A percentile compares a stretch with the other conserved stretches of the same genome.
phyloP scores from a whole-genome alignment of 2,329 filamentous ascomycete genomes.

The Hypoxylon sp. region DNA sequence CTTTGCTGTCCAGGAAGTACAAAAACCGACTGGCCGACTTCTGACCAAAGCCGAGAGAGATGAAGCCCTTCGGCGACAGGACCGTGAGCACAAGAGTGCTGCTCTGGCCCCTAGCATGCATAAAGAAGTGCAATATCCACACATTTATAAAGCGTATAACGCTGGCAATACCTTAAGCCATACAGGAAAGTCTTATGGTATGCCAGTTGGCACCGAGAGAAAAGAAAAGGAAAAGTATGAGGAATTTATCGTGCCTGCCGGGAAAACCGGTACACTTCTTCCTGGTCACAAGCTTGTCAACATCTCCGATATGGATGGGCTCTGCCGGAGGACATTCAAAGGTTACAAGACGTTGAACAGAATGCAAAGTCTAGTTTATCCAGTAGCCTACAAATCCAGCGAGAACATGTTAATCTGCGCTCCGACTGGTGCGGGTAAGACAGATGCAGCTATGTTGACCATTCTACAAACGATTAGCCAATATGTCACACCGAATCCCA shows the following conservation, averaged over 20 bases:
- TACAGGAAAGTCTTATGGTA: slow-evolving; percentile 82
- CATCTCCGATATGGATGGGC: slow-evolving; percentile 86
- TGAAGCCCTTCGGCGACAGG: slow-evolving; percentile 79
- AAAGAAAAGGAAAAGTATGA: slow-evolving; percentile 84
- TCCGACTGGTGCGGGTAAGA: slow-evolving; percentile 98
- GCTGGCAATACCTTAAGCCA: slow-evolving; percentile 88
- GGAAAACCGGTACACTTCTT: slow-evolving; percentile 79
- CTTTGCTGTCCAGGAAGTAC: slow-evolving; percentile 53
- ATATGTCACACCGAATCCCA: slow-evolving; percentile 83
- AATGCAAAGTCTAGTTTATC: slow-evolving; percentile 98
- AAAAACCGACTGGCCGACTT: slow-evolving; percentile 65
- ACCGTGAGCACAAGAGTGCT: slow-evolving; percentile 86
- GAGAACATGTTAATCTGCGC: slow-evolving; percentile 99
- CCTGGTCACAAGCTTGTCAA: slow-evolving; percentile 80
- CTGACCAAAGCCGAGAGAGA: slow-evolving; percentile 83
- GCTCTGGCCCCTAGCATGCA: slow-evolving; percentile 77
- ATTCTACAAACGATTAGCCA: slow-evolving; percentile 92
- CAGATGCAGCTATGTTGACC: slow-evolving; percentile 96
- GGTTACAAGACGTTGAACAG: slow-evolving; percentile 94
- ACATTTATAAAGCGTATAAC: slow-evolving; percentile 87
- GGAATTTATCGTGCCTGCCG: slow-evolving; percentile 88
- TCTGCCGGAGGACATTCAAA: slow-evolving; percentile 92
- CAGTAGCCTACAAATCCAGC: slow-evolving; percentile 93
- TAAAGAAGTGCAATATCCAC: slow-evolving; percentile 85
- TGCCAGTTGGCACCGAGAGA: slow-evolving; percentile 81